These are phyloP conservation scores for Ophiostoma piceae DNA, from an alignment of 2,329 filamentous ascomycete species.

Conservation along the genomic window DNA sequence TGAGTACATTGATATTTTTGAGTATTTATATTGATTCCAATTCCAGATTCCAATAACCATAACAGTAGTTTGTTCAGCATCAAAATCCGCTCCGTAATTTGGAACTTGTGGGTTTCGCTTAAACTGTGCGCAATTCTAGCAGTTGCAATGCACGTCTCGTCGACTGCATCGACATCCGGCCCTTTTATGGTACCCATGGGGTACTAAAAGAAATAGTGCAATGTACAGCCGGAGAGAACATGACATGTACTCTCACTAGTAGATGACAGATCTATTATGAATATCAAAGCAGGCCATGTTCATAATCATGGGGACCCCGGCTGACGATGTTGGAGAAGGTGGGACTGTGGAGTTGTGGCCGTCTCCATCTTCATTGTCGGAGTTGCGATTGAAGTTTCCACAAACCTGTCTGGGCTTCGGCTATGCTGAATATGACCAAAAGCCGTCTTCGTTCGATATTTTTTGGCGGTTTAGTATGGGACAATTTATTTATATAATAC, in stretches of 20 bases:
- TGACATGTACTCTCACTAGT: not conserved
- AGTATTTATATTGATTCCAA: too few relatives aligned
- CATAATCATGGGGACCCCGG: not conserved
- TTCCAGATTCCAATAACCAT: too few relatives aligned
- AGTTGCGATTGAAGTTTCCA: not conserved
- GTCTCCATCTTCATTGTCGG: not conserved
- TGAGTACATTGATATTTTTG: too few relatives aligned
- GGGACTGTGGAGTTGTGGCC: not conserved
- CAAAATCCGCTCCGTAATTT: too few relatives aligned
- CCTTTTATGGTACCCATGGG: slow-evolving; percentile 12
- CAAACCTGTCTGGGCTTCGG: not conserved
- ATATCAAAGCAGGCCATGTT: not conserved
- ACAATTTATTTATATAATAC: not conserved
- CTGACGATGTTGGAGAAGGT: not conserved
- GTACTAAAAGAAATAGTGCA: not conserved
- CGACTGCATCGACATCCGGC: not conserved
- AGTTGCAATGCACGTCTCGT: not conserved
- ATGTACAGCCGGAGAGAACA: too few relatives aligned
- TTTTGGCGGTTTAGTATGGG: too few relatives aligned
- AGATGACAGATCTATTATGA: not conserved
- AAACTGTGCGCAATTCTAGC: too few relatives aligned
- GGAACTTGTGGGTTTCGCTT: too few relatives aligned
- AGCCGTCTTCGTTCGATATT: not conserved
- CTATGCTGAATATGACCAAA: not conserved
- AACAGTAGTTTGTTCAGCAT: too few relatives aligned